phyloP scores from a whole-genome alignment of 257 asterid genomes.

The Linaria vulgaris region DNA sequence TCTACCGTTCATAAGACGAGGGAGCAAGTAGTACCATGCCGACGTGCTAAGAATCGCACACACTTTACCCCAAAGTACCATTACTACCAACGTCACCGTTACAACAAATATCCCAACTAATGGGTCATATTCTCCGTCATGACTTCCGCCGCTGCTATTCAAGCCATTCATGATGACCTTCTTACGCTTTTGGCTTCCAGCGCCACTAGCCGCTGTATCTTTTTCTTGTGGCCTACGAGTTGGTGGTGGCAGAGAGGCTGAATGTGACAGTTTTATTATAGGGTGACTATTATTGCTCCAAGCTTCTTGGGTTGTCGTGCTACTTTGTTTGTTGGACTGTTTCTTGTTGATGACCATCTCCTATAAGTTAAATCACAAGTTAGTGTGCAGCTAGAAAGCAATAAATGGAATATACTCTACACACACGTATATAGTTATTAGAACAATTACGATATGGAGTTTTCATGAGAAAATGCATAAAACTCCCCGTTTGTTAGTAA shows the following conservation, averaged over 20 bases:
- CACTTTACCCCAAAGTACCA: slow-evolving; percentile 43
- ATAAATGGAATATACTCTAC: too few relatives aligned
- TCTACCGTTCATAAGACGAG: slow-evolving; percentile 19
- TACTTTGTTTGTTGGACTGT: not conserved
- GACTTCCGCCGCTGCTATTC: not conserved
- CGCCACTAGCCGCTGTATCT: not conserved
- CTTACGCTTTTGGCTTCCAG: slow-evolving; percentile 3
- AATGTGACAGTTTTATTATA: slow-evolving; percentile 26
- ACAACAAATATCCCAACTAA: slow-evolving; percentile 33
- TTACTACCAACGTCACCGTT: slow-evolving; percentile 33
- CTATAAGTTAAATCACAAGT: not conserved
- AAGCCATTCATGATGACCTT: not conserved
- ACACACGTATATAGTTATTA: too few relatives aligned
- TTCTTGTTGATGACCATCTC: slow-evolving; percentile 4
- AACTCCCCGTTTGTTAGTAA: too few relatives aligned
- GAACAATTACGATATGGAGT: too few relatives aligned
- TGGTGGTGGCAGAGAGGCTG: slow-evolving; percentile 25
- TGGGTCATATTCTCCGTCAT: slow-evolving; percentile 30
- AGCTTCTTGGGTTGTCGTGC: not conserved
- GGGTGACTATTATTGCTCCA: slow-evolving; percentile 4
- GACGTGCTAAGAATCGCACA: slow-evolving; percentile 34
- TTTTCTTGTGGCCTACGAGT: not conserved
- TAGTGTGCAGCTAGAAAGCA: not conserved
- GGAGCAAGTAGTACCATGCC: slow-evolving; percentile 32
- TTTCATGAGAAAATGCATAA: too few relatives aligned